phyloP scores from a whole-genome alignment of 163 green algal genomes.

The Smithsoniella earleae region DNA sequence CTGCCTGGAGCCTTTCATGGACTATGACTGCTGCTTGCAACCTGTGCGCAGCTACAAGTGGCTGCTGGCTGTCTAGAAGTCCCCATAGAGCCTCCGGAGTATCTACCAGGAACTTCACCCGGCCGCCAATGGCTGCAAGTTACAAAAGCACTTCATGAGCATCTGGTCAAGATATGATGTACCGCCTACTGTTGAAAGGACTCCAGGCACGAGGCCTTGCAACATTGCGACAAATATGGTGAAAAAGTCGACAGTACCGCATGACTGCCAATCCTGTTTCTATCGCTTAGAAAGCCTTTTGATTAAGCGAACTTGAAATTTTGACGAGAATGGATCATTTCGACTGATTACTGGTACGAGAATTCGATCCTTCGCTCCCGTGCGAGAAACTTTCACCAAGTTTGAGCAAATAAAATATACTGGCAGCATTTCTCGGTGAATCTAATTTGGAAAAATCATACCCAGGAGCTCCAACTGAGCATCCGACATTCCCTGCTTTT shows the following conservation, averaged over 20 bases:
- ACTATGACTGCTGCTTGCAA: constrained; percentile 66
- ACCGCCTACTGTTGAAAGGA: too few species aligned
- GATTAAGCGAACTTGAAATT: too few species aligned
- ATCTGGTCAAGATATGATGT: too few species aligned
- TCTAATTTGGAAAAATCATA: too few species aligned
- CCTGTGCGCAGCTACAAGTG: constrained; percentile 65
- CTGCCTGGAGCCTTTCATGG: constrained; percentile 52
- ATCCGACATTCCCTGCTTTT: not conserved
- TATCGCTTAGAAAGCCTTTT: too few species aligned
- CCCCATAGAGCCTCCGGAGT: constrained; percentile 92
- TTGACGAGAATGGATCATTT: too few species aligned
- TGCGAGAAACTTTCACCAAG: too few species aligned
- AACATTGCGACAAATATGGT: not conserved
- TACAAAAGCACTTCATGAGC: not conserved
- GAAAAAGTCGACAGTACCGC: not conserved
- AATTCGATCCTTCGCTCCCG: too few species aligned
- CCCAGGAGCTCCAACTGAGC: not conserved
- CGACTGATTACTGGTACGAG: too few species aligned
- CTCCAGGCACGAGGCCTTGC: not conserved
- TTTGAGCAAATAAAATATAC: too few species aligned
- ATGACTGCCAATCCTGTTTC: not conserved
- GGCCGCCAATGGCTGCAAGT: constrained; percentile 54
- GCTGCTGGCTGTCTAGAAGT: constrained; percentile 68
- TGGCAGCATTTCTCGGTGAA: too few species aligned
- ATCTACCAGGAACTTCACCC: constrained; percentile 93